These are phyloP conservation scores for Penicillium goetzii DNA, from an alignment of 495 filamentous ascomycete species.

Conservation along the genomic window DNA sequence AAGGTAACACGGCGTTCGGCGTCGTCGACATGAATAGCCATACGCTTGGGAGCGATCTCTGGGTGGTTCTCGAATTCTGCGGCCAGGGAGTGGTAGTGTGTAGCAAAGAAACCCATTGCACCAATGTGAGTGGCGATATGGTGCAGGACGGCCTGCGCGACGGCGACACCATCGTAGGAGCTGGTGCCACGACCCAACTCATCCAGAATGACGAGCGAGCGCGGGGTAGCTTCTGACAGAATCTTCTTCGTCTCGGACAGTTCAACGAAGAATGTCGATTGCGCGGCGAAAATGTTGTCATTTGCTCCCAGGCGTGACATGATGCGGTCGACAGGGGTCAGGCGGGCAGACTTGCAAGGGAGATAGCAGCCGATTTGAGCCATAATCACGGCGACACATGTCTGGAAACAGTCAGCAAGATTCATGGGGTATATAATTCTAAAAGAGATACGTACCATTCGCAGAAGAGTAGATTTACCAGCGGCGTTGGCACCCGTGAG, in stretches of 20 bases:
- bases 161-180: conserved; percentile 93
- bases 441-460: conserved; percentile 70
- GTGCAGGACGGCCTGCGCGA: conserved; percentile 94
- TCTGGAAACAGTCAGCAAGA: conserved; percentile 47
- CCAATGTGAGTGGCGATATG: conserved; percentile 93
- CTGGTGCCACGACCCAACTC: conserved; percentile 94
- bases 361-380: conserved; percentile 98
- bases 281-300: conserved; percentile 98
- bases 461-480: conserved; percentile 96
- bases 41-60: conserved; percentile 81
- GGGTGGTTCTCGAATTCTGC: conserved; percentile 87
- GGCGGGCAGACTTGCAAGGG: conserved; percentile 76
- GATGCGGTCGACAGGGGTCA: conserved; percentile 94
- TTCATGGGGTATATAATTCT: conserved; percentile 1
- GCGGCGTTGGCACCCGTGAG: conserved; percentile 97
- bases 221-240: conserved; percentile 89
- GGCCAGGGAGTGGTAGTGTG: conserved; percentile 94
- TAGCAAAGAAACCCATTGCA: conserved; percentile 95
- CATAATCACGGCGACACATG: conserved; percentile 96
- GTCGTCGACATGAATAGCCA: conserved; percentile 96
- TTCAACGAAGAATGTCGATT: conserved; percentile 98
- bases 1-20: conserved; percentile 81
- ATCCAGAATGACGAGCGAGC: conserved; percentile 95
- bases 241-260: conserved; percentile 98
- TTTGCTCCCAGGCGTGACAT: conserved; percentile 99